Evolutionary conservation across 371 early-diverging fungal genomes (phyloP).

Genomic region (Mortierella sp.): DNA sequence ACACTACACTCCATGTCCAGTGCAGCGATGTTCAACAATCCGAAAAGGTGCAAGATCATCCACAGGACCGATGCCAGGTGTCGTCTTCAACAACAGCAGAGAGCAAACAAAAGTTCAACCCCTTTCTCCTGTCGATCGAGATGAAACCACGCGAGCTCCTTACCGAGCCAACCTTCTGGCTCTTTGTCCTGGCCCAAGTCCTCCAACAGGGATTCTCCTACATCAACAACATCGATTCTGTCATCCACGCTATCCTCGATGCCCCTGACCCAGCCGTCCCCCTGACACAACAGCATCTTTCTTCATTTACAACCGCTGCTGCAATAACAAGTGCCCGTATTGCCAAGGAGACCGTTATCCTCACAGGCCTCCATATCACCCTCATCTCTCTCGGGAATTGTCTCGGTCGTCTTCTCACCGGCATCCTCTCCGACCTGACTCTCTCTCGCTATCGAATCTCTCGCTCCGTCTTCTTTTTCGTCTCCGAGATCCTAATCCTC

Average conservation of each 20-base stretch:
- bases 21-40: too few relatives aligned
- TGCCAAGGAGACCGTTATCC: background rate
- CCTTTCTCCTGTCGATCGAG: constrained; percentile 3
- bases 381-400: constrained; percentile 22
- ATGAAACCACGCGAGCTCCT: constrained; percentile 10
- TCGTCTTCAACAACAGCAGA: too few relatives aligned
- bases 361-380: constrained; percentile 16
- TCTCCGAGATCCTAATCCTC: constrained; percentile 10
- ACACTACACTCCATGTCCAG: too few relatives aligned
- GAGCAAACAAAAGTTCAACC: constrained; percentile 10
- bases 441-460: constrained; percentile 9
- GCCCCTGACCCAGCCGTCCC: background rate
- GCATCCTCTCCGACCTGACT: constrained; percentile 11
- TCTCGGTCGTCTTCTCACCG: constrained; percentile 8
- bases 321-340: background rate
- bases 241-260: constrained; percentile 5
- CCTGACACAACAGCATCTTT: background rate
- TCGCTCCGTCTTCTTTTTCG: constrained; percentile 11
- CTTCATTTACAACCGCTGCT: background rate
- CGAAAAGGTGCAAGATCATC: too few relatives aligned
- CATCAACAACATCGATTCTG: constrained; percentile 20
- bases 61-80: too few relatives aligned
- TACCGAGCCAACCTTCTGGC: constrained; percentile 8
- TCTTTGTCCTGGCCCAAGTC: constrained; percentile 13
- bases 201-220: constrained; percentile 21